Conservation (phyloP, 202 grass and related monocot genomes). For the Dendrocalamus latiflorus region DNA sequence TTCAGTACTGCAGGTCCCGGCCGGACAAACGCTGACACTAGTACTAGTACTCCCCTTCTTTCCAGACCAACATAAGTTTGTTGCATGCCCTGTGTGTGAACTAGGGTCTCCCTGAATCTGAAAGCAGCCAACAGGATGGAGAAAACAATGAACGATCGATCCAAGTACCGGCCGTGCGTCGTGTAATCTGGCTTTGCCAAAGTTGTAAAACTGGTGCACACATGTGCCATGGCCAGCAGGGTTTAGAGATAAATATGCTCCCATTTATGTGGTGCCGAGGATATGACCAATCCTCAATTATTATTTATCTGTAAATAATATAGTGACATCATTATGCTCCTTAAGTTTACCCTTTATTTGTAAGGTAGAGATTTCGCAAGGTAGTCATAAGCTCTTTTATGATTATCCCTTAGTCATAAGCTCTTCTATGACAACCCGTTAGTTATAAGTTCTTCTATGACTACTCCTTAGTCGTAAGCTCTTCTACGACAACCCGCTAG, state of each 20-base stretch:
- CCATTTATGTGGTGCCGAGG: background rate
- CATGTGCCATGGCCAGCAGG: background rate
- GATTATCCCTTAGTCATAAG: too few relatives aligned
- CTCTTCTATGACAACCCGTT: too few relatives aligned
- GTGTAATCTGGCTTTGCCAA: background rate
- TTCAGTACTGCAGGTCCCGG: background rate
- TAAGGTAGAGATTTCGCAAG: too few relatives aligned
- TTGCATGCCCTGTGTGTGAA: background rate
- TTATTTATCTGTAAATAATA: too few relatives aligned
- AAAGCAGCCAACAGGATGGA: background rate
- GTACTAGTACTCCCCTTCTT: background rate
- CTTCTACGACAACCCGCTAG: too few relatives aligned
- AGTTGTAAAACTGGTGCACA: background rate
- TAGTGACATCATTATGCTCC: too few relatives aligned
- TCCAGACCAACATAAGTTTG: background rate
- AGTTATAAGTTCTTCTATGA: too few relatives aligned
- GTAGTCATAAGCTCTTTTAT: too few relatives aligned
- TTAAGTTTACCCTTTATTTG: too few relatives aligned
- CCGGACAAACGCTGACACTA: background rate
- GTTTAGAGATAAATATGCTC: background rate
- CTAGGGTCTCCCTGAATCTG: background rate
- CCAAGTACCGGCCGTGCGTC: background rate
- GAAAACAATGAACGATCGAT: background rate
- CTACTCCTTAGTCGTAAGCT: too few relatives aligned
- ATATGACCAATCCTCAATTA: too few relatives aligned